These are phyloP conservation scores for Phytophthora ohioensis DNA, from an alignment of 352 stramenopile genomes.

Conservation along the genomic window DNA sequence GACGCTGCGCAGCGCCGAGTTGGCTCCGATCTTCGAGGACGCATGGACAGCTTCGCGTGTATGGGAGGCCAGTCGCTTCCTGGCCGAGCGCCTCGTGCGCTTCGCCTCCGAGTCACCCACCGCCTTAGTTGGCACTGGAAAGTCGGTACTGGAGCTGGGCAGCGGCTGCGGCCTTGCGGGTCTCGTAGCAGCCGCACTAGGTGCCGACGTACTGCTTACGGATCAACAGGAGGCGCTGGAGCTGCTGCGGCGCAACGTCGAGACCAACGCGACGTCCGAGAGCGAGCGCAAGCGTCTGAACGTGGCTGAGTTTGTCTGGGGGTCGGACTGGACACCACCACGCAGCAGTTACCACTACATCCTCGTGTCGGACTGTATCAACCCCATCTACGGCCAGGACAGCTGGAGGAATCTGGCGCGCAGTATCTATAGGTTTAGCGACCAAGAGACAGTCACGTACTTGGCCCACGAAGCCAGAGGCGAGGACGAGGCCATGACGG, in stretches of 20 bases:
- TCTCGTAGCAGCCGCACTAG: conserved; percentile 68
- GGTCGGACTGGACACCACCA: conserved; percentile 39
- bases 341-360: conserved; percentile 64
- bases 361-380: conserved; percentile 88
- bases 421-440: conserved; percentile 72
- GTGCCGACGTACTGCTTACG: conserved; percentile 75
- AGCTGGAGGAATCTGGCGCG: conserved; percentile 81
- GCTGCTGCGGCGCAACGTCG: conserved; percentile 68
- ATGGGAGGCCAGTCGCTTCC: conserved; percentile 76
- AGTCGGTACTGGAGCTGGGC: conserved; percentile 76
- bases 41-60: conserved; percentile 84
- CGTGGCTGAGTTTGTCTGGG: conserved; percentile 75
- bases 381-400: conserved; percentile 84
- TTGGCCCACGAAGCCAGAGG: conserved; percentile 76
- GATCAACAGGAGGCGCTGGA: conserved; percentile 77
- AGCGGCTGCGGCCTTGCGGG: conserved; percentile 82
- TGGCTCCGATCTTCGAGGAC: conserved; percentile 85
- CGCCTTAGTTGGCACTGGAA: conserved; percentile 30
- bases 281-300: conserved; percentile 48
- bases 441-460: conserved; percentile 64
- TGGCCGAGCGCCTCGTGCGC: conserved; percentile 64
- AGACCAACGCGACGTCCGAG: conserved; percentile 52
- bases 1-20: conserved; percentile 71
- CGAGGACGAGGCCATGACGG: conserved; percentile 74
- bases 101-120: conserved; percentile 35